Evolutionary conservation across 257 asterid species (phyloP), one percentile per base, ranked within the genome.

Genomic region (Nicotiana tabacum): DNA sequence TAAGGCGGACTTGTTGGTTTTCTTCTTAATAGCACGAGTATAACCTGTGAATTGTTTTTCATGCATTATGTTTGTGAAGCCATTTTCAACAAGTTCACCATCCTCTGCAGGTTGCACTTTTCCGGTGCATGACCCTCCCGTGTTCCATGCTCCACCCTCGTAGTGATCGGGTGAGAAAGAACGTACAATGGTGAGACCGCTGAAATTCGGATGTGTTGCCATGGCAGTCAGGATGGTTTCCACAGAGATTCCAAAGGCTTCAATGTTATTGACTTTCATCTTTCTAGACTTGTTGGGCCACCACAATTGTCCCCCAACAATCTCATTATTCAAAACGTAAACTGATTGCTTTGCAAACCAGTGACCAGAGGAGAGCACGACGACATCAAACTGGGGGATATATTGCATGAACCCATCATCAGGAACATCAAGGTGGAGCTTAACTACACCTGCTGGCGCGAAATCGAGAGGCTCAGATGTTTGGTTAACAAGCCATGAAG

Each of bases 81-180:
- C 90, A 82, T 93, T 93, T 84, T 93, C 95, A 80, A 87, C 92
- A 53, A 96, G 69, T 79, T 90, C 90, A 30, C 91, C 86, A 17
- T 90, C 91, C 79, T 21, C 39, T 4, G 91, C 90, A 6, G 99
- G 98, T 82, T 57, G 85, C 39, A 72, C 92, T 82, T 96, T 93
- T 57, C 98, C 97, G 0, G 98, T 96, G 87, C 99, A 96, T 0
- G 97, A 93, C 57, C 99, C 99, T 74, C 99, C 98, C 0, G 98
- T 93, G 85, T 96, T 94, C 98, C 99, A 94, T 3, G 88, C 90
- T 62, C 99, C 98, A 24, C 98, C 98, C 81, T 91, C 98, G 0
- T 96, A 96, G 79, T 96, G 99, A 89, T 96, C 98, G 0, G 98
- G 98, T 8, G 99, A 96, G 85, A 67, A 96, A 87, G 94, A 85